Evolutionary conservation across 129 eudicot species (phyloP), one percentile per base, ranked within the genome.

Genomic region (Deinandra increscens): DNA sequence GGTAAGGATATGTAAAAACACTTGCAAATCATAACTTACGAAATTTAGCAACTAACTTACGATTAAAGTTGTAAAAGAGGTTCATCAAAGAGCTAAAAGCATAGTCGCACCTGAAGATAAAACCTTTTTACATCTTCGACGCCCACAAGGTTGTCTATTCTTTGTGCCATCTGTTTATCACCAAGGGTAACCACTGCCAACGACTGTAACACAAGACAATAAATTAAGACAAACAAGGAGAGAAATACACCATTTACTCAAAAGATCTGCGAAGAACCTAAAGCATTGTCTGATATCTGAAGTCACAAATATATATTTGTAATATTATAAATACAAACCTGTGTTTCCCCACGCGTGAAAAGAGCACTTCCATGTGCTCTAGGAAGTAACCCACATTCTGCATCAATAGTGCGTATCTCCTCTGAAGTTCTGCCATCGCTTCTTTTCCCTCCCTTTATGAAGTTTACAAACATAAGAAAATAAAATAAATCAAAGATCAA

Each of bases 291-390:
- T 15, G 41, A 60, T 60, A 59, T 11, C 20, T 45, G 41, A 31
- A 34, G 46, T 68, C 61, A 48, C 45, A 68, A 26, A 50, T 37
- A 33, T 49, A 45, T 49, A 54, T 15, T 50, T 68, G 49, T 50
- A 51, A 33, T 44, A 5, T 48, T 66, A 23, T 53, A 67, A 11
- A 46, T 51, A 73, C 84, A 65, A 48, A 93, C 99, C 99, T 93
- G 99, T 46, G 99, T 94, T 84, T 94, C 99, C 50, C 99, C 99
- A 38, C 99, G 97, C 26, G 99, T 94, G 48, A 94, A 94, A 79
- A 94, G 96, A 71, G 97, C 97, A 84, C 99, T 94, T 64, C 99
- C 99, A 82, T 94, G 99, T 55, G 99, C 99, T 78, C 99, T 88
- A 70, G 99, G 99, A 80, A 94, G 96, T 78, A 94, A 72, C 56